Conservation (phyloP, 306 rosid species). For the Lupinus albus region DNA sequence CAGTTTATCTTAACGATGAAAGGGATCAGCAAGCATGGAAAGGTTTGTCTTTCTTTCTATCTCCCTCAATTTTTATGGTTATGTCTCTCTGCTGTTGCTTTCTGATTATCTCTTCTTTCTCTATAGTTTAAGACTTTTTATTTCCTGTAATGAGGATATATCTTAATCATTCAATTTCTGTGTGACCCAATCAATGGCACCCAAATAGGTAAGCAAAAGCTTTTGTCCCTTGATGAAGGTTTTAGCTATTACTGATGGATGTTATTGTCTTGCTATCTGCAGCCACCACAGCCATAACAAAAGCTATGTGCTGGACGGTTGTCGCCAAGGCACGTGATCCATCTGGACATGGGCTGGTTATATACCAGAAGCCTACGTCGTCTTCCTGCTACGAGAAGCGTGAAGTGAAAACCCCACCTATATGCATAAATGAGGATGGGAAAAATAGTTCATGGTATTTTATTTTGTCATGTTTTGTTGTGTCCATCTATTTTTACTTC, state of each 20-base stretch:
- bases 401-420: slow-evolving; percentile 56
- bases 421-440: slow-evolving; percentile 60
- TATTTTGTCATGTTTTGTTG: slow-evolving; percentile 9
- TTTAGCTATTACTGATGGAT: background rate
- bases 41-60: slow-evolving; percentile 55
- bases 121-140: background rate
- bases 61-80: slow-evolving; percentile 13
- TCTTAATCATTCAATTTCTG: slow-evolving; percentile 11
- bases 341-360: slow-evolving; percentile 85
- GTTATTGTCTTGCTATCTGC: slow-evolving; percentile 49
- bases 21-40: slow-evolving; percentile 78
- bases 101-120: slow-evolving; percentile 26
- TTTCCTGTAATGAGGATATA: background rate
- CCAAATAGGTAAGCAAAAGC: background rate
- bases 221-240: background rate
- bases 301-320: slow-evolving; percentile 83
- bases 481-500: slow-evolving; percentile 29
- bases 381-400: slow-evolving; percentile 68
- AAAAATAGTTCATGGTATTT: slow-evolving; percentile 79
- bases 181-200: background rate
- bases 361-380: slow-evolving; percentile 85
- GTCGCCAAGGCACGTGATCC: slow-evolving; percentile 71
- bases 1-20: slow-evolving; percentile 75
- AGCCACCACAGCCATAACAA: slow-evolving; percentile 74
- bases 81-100: background rate